Percentiles rank a stretch among this genome's conserved stretches.
phyloP scores from a whole-genome alignment of 306 rosid species.

The Gleditsia sinensis region DNA sequence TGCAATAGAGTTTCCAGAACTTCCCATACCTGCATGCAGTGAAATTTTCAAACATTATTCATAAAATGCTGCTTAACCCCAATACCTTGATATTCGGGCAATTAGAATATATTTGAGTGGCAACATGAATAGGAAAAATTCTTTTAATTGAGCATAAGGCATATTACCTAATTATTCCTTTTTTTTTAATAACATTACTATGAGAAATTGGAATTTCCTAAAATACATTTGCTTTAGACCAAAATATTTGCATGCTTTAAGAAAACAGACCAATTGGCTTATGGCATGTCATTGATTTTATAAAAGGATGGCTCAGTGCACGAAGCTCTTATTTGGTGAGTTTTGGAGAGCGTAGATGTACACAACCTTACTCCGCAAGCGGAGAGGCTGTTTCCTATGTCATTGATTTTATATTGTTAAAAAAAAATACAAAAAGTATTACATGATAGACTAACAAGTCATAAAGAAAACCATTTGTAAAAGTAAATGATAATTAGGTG shows the following conservation, averaged over 20 bases:
- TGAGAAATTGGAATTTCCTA: neutral
- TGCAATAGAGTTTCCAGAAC: conserved; percentile 87
- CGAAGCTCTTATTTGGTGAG: too few species aligned
- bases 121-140: neutral
- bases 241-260: neutral
- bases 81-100: neutral
- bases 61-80: conserved; percentile 5
- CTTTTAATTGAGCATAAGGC: neutral
- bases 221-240: conserved; percentile 1
- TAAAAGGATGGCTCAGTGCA: too few species aligned
- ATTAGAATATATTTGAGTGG: neutral
- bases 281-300: neutral
- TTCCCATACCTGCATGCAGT: conserved; percentile 78
- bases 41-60: conserved; percentile 21
- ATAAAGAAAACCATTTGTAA: neutral
- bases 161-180: neutral
- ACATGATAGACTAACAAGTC: neutral
- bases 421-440: neutral
- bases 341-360: too few species aligned
- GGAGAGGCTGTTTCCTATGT: too few species aligned
- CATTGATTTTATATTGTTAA: neutral
- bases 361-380: too few species aligned
- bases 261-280: neutral
- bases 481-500: neutral
- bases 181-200: neutral